Conservation (phyloP, 139 green algal genomes). For the Monoraphidium neglectum region DNA sequence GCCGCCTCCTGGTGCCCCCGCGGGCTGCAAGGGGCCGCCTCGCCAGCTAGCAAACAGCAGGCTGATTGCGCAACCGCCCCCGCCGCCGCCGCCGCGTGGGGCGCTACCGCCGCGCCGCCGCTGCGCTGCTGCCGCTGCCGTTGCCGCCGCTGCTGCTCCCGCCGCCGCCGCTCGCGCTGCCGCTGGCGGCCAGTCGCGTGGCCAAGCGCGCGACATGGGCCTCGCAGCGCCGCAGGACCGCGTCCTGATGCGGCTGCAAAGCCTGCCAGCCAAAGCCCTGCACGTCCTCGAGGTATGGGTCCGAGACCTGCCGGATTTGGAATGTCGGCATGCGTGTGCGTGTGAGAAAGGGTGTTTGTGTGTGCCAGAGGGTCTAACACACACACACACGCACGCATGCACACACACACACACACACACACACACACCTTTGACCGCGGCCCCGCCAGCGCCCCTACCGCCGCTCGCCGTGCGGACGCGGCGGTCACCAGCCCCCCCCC, state of each 20-base stretch:
- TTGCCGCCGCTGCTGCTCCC: too few relatives aligned
- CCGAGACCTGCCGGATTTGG: background rate
- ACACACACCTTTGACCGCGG: conserved; percentile 13
- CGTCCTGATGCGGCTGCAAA: conserved; percentile 34
- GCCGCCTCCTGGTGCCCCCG: too few relatives aligned
- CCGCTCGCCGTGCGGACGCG: background rate
- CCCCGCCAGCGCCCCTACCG: conserved; percentile 39
- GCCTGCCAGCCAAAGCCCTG: conserved; percentile 27
- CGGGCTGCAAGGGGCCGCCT: too few relatives aligned
- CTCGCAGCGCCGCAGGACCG: conserved; percentile 2
- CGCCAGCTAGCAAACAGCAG: too few relatives aligned
- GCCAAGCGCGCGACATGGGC: background rate
- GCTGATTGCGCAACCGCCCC: too few relatives aligned
- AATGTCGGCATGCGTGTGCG: background rate
- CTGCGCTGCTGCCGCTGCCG: too few relatives aligned
- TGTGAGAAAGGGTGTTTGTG: background rate
- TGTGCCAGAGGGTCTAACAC: background rate
- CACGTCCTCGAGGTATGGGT: conserved; percentile 31
- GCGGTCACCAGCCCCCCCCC: background rate
- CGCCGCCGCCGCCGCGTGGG: too few relatives aligned
- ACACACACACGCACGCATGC: background rate
- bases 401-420: background rate
- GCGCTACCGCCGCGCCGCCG: too few relatives aligned
- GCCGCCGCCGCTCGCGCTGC: too few relatives aligned
- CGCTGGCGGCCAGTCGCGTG: too few relatives aligned